A percentile compares a stretch with the other conserved stretches of the same genome.
phyloP scores from a whole-genome alignment of 805 yeast species.

The Sungouiella thailandica region DNA sequence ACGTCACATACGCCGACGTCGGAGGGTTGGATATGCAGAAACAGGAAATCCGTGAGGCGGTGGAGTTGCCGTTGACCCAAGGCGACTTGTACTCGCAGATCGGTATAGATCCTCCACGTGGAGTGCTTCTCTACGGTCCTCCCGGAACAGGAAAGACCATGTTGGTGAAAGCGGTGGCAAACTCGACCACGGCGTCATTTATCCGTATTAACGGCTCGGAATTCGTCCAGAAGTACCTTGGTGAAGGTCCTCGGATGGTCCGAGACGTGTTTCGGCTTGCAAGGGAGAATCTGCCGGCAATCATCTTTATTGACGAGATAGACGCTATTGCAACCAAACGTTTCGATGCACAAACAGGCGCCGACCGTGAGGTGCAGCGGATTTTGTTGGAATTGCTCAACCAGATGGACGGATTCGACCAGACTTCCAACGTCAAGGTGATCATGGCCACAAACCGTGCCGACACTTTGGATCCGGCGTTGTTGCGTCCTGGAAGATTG shows the following conservation, averaged over 20 bases:
- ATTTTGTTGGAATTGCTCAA: constrained; percentile 90
- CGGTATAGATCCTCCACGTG: constrained; percentile 99
- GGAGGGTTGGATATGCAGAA: constrained; percentile 99
- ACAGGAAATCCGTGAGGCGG: constrained; percentile 98
- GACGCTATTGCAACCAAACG: constrained; percentile 99
- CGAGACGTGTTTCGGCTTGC: constrained; percentile 97
- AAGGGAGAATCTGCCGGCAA: constrained; percentile 94
- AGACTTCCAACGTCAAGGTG: constrained; percentile 89
- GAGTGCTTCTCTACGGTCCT: constrained; percentile 96
- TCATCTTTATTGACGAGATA: constrained; percentile 96
- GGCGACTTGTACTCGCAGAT: constrained; percentile 94
- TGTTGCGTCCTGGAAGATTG: constrained; percentile 96
- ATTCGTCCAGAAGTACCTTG: constrained; percentile 95
- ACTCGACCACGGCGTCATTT: constrained; percentile 90
- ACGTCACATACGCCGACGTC: constrained; percentile 92
- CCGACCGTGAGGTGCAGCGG: constrained; percentile 98
- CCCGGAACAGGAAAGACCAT: constrained; percentile 99
- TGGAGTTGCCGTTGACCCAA: constrained; percentile 92
- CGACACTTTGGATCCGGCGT: constrained; percentile 98
- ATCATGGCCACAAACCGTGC: constrained; percentile 99
- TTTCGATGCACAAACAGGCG: constrained; percentile 99
- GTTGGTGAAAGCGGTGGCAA: constrained; percentile 98
- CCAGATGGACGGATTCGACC: constrained; percentile 99
- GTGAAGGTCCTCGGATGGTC: constrained; percentile 99
- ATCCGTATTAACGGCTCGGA: constrained; percentile 98